Evolutionary conservation across 805 yeast genomes (phyloP), one percentile per base, ranked within the genome.

Genomic region (Myxozyma neotropica): DNA sequence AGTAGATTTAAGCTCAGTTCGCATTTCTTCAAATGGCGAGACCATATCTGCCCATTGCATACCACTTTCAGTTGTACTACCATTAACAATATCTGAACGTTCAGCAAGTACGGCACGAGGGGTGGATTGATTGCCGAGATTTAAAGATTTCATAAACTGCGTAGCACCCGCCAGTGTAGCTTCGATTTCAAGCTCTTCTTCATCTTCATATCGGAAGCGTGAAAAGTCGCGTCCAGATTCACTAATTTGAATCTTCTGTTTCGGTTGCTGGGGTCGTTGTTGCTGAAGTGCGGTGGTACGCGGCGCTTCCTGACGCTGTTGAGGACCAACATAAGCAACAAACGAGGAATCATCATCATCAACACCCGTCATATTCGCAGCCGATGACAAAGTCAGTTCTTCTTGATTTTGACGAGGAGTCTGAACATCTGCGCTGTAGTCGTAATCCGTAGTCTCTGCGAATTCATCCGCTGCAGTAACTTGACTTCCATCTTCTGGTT

Each of bases 41-140:
- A 46, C 59, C 57, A 61, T 61, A 19, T 51, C 46, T 3, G 65
- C 65, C 65, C 65, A 61, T 19, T 38, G 57, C 57, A 61, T 35
- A 8, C 39, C 52, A 13, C 27, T n/a, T n/a, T n/a, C n/a, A n/a
- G n/a, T 13, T 15, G 50, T 35, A 17, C 21, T 21, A 7, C 29
- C 51, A 31, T 45, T 31, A 17, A 46, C 39, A n/a, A 43, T 40
- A 38, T 55, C 44, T 17, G 56, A 44, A n/a, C 55, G 44, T 13
- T 59, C 49, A 12, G 51, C 58, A 17, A 49, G 36, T 6, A 45
- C 40, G 10, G 24, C 48, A 3, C 58, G 55, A 5, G 64, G 61
- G 4, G 61, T 57, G 4, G 64, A 56, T 26, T 60, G 61, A 42
- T 51, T 49, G 42, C 49, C 64, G 13, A 61, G 48, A 36, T 48